Percentiles rank a stretch among this genome's conserved stretches.
Conservation (phyloP, 768 basidiomycete genomes). For the Rhodosporidiobolus odoratus region DNA sequence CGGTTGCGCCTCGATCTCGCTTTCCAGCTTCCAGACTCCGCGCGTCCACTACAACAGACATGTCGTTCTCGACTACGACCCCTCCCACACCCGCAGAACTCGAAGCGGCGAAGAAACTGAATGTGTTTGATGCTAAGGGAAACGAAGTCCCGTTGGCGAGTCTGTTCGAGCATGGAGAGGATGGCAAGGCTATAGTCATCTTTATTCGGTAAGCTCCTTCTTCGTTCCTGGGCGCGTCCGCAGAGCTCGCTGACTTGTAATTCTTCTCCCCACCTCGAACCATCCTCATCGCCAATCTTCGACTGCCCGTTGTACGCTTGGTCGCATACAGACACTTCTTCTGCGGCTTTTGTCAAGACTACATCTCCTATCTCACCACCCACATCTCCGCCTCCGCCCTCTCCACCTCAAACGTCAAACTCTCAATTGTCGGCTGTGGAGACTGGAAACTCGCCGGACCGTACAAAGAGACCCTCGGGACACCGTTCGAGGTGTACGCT, state of each 20-base stretch:
- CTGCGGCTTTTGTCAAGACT: slow-evolving; percentile 60
- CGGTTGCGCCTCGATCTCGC: neutral
- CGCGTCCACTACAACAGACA: too few relatives aligned
- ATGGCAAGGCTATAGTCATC: slow-evolving; percentile 61
- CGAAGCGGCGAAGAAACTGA: slow-evolving; percentile 57
- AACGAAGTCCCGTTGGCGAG: slow-evolving; percentile 63
- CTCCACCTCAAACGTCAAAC: slow-evolving; percentile 43
- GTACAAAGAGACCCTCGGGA: slow-evolving; percentile 10
- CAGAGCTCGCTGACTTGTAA: neutral
- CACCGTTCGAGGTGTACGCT: slow-evolving; percentile 26
- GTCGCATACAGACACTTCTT: too few relatives aligned
- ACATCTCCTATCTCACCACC: slow-evolving; percentile 63
- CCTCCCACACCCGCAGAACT: slow-evolving; percentile 44
- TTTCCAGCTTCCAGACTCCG: neutral
- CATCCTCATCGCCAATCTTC: slow-evolving; percentile 58
- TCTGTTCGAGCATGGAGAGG: slow-evolving; percentile 52
- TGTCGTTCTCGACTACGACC: neutral
- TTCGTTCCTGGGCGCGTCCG: neutral
- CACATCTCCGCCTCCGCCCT: slow-evolving; percentile 48
- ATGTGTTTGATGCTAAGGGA: slow-evolving; percentile 65
- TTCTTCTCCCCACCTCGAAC: neutral
- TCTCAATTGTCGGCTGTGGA: slow-evolving; percentile 29
- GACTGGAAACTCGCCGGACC: slow-evolving; percentile 13
- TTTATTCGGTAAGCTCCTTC: slow-evolving; percentile 76
- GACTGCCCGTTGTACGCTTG: neutral